Evolutionary conservation across 75 land plant genomes (phyloP).

Genomic region (Larix kaempferi): DNA sequence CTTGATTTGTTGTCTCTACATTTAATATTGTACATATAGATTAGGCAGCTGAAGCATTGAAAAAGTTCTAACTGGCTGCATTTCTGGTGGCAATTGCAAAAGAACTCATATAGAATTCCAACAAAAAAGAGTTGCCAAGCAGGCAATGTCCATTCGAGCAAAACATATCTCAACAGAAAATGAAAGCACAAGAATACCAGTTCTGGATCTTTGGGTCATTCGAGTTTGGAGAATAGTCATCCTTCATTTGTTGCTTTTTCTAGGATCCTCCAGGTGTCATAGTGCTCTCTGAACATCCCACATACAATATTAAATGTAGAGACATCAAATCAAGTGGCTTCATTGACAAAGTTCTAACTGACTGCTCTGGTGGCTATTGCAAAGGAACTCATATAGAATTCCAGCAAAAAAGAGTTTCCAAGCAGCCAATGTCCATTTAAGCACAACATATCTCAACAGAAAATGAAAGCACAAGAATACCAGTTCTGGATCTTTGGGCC

Average conservation of each 20-base stretch:
- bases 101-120: neutral
- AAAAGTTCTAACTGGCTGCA: too few relatives aligned
- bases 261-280: conserved; percentile 45
- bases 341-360: too few relatives aligned
- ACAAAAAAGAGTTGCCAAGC: neutral
- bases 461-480: too few relatives aligned
- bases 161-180: neutral
- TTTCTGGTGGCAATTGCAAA: too few relatives aligned
- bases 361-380: too few relatives aligned
- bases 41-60: neutral
- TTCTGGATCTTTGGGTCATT: conserved; percentile 71
- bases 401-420: too few relatives aligned
- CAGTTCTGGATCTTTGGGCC: too few relatives aligned
- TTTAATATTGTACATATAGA: neutral
- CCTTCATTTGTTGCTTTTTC: conserved; percentile 56
- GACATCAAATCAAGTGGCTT: too few relatives aligned
- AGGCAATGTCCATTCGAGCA: neutral
- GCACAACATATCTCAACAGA: too few relatives aligned
- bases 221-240: conserved; percentile 58
- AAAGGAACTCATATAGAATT: too few relatives aligned
- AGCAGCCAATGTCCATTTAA: too few relatives aligned
- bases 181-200: conserved; percentile 28
- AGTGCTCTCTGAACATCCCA: conserved; percentile 56
- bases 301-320: too few relatives aligned
- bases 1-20: conserved; percentile 59